A percentile compares a stretch with the other conserved stretches of the same genome.
phyloP scores from a whole-genome alignment of 164 flowering plant genomes.

The Amborella trichopoda region DNA sequence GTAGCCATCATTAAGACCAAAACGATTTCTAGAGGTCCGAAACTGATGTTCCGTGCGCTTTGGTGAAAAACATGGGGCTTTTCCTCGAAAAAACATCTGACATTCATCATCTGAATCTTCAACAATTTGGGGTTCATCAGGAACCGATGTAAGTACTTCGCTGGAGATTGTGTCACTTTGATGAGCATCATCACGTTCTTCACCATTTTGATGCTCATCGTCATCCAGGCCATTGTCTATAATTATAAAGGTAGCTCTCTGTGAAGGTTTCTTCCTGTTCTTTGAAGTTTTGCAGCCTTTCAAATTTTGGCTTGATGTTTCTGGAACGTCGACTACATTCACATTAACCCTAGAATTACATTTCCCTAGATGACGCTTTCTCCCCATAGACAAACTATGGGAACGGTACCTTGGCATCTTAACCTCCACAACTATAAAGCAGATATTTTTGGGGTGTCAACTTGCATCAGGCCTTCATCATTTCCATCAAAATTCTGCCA shows the following conservation, averaged over 20 bases:
- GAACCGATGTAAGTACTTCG: slow-evolving; percentile 10
- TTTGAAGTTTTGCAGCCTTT: slow-evolving; percentile 9
- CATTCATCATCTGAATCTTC: slow-evolving; percentile 22
- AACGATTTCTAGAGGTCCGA: slow-evolving; percentile 22
- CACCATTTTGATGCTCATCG: slow-evolving; percentile 9
- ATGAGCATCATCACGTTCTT: slow-evolving; percentile 11
- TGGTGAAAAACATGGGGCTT: slow-evolving; percentile 20
- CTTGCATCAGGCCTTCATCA: too few relatives aligned
- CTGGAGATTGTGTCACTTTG: slow-evolving; percentile 32
- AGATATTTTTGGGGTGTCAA: too few relatives aligned
- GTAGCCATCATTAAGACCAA: slow-evolving; percentile 23
- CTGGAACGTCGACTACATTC: slow-evolving; percentile 36
- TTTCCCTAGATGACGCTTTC: neutral
- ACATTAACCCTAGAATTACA: neutral
- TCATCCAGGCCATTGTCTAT: slow-evolving; percentile 41
- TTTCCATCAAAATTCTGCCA: too few relatives aligned
- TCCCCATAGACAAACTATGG: neutral
- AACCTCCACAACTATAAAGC: too few relatives aligned
- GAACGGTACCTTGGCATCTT: too few relatives aligned
- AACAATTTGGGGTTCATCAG: slow-evolving; percentile 6
- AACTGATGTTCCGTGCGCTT: slow-evolving; percentile 25
- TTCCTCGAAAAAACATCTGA: slow-evolving; percentile 15
- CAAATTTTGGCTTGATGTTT: slow-evolving; percentile 18
- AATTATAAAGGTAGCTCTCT: slow-evolving; percentile 29
- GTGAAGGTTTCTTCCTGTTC: slow-evolving; percentile 10